Evolutionary conservation across 2,329 filamentous ascomycete species (phyloP).

Genomic region (Teratosphaeria zuluensis): DNA sequence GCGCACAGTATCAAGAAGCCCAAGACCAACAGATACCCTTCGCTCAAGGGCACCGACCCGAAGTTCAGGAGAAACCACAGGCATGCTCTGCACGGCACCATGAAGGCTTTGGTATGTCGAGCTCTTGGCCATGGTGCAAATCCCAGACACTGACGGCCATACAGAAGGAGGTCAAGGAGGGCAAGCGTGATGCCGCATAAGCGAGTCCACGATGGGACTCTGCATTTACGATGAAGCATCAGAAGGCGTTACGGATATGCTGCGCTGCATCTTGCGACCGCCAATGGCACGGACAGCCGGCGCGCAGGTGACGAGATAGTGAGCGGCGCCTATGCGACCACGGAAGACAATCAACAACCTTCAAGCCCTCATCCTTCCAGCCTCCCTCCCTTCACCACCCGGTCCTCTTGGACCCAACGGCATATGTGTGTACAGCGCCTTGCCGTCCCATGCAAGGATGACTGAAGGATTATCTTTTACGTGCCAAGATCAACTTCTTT

Average conservation of each 20-base stretch:
- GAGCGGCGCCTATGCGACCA: background rate
- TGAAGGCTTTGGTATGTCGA: constrained; percentile 82
- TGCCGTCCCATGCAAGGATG: constrained; percentile 48
- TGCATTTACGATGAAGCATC: constrained; percentile 1
- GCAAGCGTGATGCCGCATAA: constrained; percentile 83
- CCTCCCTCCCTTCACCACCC: constrained; percentile 1
- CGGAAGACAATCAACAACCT: background rate
- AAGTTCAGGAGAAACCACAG: constrained; percentile 99
- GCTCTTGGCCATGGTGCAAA: background rate
- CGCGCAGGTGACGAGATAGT: background rate
- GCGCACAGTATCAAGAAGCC: constrained; percentile 96
- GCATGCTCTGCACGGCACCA: constrained; percentile 98
- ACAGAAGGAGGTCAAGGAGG: constrained; percentile 96
- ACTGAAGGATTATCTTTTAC: constrained; percentile 53
- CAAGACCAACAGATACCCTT: constrained; percentile 97
- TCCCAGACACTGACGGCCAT: constrained; percentile 16
- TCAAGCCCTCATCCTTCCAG: background rate
- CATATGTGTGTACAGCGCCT: constrained; percentile 67
- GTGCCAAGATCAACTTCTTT: constrained; percentile 50
- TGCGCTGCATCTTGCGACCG: background rate
- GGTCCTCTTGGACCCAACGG: constrained; percentile 24
- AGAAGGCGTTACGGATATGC: background rate
- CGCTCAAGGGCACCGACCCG: constrained; percentile 95
- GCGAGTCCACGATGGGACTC: constrained; percentile 15
- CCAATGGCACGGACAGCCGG: background rate